Conservation (phyloP, 2,329 filamentous ascomycete genomes). For the Lasiodiplodia gonubiensis region DNA sequence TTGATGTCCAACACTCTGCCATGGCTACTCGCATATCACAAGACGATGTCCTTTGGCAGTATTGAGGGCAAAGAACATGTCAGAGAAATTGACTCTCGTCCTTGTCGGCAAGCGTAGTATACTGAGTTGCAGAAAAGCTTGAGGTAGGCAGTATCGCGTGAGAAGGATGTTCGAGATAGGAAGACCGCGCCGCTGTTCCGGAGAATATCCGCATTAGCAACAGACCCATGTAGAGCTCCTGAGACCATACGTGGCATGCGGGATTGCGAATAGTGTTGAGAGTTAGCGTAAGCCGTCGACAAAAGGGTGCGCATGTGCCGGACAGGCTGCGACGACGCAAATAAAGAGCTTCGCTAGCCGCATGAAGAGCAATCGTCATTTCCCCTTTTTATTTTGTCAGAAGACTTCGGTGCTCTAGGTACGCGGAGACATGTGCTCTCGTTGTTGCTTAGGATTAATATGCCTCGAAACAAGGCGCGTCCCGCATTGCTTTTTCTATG, state of each 20-base stretch:
- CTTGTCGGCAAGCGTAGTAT: too few species aligned
- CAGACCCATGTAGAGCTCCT: background rate
- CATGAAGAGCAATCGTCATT: background rate
- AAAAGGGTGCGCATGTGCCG: background rate
- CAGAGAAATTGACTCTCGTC: too few species aligned
- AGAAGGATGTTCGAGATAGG: background rate
- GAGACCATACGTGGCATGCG: background rate
- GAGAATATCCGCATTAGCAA: background rate
- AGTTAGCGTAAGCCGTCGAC: background rate
- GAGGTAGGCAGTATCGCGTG: too few species aligned
- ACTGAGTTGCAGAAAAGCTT: background rate
- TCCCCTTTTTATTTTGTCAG: background rate
- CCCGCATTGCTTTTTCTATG: background rate
- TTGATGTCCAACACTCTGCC: background rate
- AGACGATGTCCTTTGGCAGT: background rate
- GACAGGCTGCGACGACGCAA: background rate
- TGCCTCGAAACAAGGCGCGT: background rate
- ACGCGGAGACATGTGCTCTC: background rate
- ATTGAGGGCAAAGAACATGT: background rate
- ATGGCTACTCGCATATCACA: background rate
- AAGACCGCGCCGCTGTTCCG: background rate
- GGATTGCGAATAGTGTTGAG: background rate
- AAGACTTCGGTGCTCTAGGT: background rate
- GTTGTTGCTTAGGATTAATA: background rate
- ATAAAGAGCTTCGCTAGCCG: background rate